phyloP scores from a whole-genome alignment of 148 eudicot species.

The Pharnaceum exiguum region DNA sequence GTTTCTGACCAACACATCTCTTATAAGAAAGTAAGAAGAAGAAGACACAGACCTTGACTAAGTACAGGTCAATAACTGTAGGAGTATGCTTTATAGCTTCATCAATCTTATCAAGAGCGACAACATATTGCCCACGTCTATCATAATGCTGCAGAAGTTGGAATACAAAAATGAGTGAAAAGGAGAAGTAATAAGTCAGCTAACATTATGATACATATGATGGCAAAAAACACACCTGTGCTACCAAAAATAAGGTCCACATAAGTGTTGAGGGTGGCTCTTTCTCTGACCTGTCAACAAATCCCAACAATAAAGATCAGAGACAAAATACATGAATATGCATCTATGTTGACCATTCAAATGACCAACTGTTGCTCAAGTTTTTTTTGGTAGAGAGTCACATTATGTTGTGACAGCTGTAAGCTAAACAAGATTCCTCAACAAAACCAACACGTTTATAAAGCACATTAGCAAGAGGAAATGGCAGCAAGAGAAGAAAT shows the following conservation, averaged over 20 bases:
- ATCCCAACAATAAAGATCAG: neutral
- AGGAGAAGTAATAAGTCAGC: no score
- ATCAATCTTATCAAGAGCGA: constrained; percentile 74
- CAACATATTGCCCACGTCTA: constrained; percentile 67
- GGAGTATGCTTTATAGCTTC: constrained; percentile 96
- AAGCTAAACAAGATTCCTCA: no score
- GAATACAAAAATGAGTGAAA: neutral
- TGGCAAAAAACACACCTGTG: constrained; percentile 58
- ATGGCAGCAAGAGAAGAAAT: no score
- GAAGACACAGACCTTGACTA: constrained; percentile 66
- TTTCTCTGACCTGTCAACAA: constrained; percentile 54
- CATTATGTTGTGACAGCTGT: no score
- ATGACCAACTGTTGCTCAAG: no score
- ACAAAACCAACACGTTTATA: no score
- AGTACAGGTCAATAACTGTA: constrained; percentile 89
- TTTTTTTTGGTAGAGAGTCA: no score
- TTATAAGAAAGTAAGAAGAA: no score
- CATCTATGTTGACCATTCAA: no score
- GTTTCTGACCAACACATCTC: no score
- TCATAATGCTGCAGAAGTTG: constrained; percentile 73
- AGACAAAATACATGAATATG: no score
- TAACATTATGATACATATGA: neutral
- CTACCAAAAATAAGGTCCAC: constrained; percentile 85
- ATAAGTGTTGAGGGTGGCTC: constrained; percentile 91
- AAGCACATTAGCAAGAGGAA: no score